phyloP scores from a whole-genome alignment of 805 yeast species.

The Kurtzmaniella fragi region DNA sequence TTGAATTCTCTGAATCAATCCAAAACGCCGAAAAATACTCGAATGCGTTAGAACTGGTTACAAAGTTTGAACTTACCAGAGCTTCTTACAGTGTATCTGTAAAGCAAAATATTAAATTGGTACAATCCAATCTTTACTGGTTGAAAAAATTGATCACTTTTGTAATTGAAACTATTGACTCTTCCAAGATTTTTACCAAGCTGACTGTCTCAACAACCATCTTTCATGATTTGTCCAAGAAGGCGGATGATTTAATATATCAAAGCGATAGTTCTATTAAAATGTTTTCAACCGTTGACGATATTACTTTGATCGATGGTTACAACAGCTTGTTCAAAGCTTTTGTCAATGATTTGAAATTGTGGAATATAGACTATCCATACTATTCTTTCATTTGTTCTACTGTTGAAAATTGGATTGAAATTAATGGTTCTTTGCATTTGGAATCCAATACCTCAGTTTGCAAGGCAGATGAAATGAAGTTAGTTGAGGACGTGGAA shows the following conservation, averaged over 20 bases:
- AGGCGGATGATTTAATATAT: constrained; percentile 8
- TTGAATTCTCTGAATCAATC: constrained; percentile 20
- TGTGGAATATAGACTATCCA: constrained; percentile 31
- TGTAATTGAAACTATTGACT: constrained; percentile 15
- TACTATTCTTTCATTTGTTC: constrained; percentile 44
- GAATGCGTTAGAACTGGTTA: constrained; percentile 10
- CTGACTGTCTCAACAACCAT: constrained; percentile 6
- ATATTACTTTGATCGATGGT: constrained; percentile 13
- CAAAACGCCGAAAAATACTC: constrained; percentile 8
- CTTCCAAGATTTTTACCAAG: constrained; percentile 9
- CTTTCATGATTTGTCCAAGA: constrained; percentile 13
- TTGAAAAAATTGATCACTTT: constrained; percentile 34
- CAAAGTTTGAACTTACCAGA: constrained; percentile 9
- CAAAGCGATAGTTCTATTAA: constrained; percentile 18
- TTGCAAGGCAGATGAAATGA: constrained; percentile 3
- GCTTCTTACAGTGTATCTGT: constrained; percentile 15
- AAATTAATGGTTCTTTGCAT: constrained; percentile 11
- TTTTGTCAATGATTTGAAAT: constrained; percentile 20
- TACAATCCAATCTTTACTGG: constrained; percentile 17
- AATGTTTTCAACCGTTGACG: constrained; percentile 9
- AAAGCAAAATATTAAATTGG: constrained; percentile 11
- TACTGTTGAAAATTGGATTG: constrained; percentile 44
- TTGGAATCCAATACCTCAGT: constrained; percentile 22
- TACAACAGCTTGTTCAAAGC: constrained; percentile 16
- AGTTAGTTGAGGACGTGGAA: constrained; percentile 38